Evolutionary conservation across 495 filamentous ascomycete genomes (phyloP).

Genomic region (Neurospora pannonica): DNA sequence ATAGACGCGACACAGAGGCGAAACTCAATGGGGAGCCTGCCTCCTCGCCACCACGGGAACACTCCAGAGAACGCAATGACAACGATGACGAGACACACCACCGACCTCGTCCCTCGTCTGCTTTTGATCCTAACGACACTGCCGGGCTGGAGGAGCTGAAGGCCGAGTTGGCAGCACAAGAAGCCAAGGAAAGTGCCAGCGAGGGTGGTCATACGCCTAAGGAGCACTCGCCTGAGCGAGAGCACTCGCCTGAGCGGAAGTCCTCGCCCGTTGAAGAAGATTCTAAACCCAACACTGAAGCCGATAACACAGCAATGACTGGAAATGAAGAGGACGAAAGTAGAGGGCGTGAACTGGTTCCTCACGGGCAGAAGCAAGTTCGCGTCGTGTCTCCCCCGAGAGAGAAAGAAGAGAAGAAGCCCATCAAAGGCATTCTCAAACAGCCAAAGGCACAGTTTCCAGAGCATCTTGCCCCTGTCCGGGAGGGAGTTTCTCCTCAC

Average conservation of each 20-base stretch:
- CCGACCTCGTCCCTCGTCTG: slow-evolving; percentile 22
- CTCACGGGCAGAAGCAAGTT: slow-evolving; percentile 32
- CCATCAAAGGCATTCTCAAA: slow-evolving; percentile 49
- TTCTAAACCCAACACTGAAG: slow-evolving; percentile 8
- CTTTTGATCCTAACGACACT: slow-evolving; percentile 44
- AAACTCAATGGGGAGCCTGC: slow-evolving; percentile 16
- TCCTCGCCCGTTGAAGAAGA: slow-evolving; percentile 9
- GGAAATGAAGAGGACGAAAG: slow-evolving; percentile 25
- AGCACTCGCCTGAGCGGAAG: slow-evolving; percentile 20
- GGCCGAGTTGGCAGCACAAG: slow-evolving; percentile 28
- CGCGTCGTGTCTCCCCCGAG: slow-evolving; percentile 48
- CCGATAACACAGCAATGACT: slow-evolving; percentile 14
- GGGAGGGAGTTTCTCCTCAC: slow-evolving; percentile 80
- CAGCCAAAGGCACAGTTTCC: slow-evolving; percentile 66
- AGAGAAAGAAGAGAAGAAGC: slow-evolving; percentile 34
- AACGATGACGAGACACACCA: slow-evolving; percentile 14
- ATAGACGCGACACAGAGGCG: slow-evolving; percentile 16
- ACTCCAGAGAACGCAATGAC: slow-evolving; percentile 1
- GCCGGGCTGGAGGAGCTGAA: slow-evolving; percentile 37
- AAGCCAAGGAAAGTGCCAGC: neutral
- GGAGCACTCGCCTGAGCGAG: slow-evolving; percentile 12
- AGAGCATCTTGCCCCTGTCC: slow-evolving; percentile 64
- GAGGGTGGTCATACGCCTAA: slow-evolving; percentile 7
- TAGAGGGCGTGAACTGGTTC: slow-evolving; percentile 26
- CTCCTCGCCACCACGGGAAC: slow-evolving; percentile 3